Evolutionary conservation across 257 asterid genomes (phyloP), one percentile per base, ranked within the genome.

Genomic region (Linaria vulgaris): DNA sequence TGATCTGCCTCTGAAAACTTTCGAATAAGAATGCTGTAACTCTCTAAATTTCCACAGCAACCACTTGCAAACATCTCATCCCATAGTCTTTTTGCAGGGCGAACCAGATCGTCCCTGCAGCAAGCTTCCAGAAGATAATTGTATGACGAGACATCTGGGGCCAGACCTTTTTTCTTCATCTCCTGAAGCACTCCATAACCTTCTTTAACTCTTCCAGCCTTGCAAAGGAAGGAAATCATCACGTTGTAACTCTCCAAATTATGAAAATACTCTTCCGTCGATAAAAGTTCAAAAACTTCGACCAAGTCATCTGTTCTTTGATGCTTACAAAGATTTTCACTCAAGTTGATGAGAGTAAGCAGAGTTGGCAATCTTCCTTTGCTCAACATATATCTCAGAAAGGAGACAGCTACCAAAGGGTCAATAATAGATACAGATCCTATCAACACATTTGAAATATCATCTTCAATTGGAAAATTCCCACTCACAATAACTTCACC

Each of bases 1-100:
- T 83, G 80, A 8, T 88, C 91, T 12, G 69, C 69, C 73, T 78
- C 83, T 20, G 79, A 76, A 23, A 84, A 77, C 67, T 81, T 88
- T 8, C 55, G 70, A 31, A 88, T 82, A 13, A 92, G 83, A 45
- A 88, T 80, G 37, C 59, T 73, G 70, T 83, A 88, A 8, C 86
- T 85, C 72, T 69, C 78, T 71, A 74, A 58, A 72, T 89, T 80
- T 31, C 92, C 96, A 69, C 72, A 64, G 66, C 92, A 88, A 30
- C 94, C 90, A 79, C 82, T 79, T 41, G 88, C 72, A 76, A 92
- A 88, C 98, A 92, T 92, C 79, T 92, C 97, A 63, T 92, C 97
- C 96, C 97, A 88, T 38, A 92, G 68, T 64, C 95, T 82, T 71
- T 79, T 88, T 23, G 98, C 98, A 6, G 96, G 96, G 43, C 92